Percentiles rank a stretch among this genome's conserved stretches.
Evolutionary conservation across 345 rosid genomes (phyloP).

Genomic region (Hypericum androsaemum): DNA sequence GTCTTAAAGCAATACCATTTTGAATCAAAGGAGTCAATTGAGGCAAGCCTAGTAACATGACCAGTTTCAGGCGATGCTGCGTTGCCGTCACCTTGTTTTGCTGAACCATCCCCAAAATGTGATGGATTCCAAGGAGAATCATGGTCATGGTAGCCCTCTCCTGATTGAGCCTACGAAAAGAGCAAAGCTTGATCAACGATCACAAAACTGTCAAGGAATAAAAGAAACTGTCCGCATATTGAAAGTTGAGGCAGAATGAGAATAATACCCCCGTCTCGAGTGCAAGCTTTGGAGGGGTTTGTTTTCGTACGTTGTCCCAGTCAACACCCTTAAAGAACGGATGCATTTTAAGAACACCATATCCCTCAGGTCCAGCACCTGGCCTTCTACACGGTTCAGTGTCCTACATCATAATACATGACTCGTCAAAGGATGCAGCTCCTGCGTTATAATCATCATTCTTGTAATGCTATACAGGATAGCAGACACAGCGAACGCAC

Average conservation of each 20-base stretch:
- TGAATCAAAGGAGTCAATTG: conserved; percentile 96
- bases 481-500: too few species aligned
- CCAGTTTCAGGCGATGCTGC: conserved; percentile 53
- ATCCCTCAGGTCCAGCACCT: conserved; percentile 86
- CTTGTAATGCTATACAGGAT: not conserved
- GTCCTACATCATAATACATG: conserved; percentile 42
- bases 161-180: conserved; percentile 38
- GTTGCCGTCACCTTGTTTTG: conserved; percentile 43
- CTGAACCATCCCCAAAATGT: conserved; percentile 56
- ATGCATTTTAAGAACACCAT: conserved; percentile 69
- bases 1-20: conserved; percentile 51
- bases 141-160: conserved; percentile 45
- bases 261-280: conserved; percentile 48
- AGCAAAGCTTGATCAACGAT: conserved; percentile 1
- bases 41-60: conserved; percentile 80
- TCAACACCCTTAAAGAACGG: conserved; percentile 82
- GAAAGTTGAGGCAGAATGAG: conserved; percentile 4
- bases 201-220: conserved; percentile 3
- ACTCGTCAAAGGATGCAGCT: conserved; percentile 5
- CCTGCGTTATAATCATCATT: not conserved
- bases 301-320: conserved; percentile 66
- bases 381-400: conserved; percentile 84
- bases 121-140: conserved; percentile 71
- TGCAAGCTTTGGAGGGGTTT: conserved; percentile 75
- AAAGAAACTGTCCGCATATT: conserved; percentile 2